Conservation (phyloP, 768 basidiomycete genomes). For the Vararia minispora region DNA sequence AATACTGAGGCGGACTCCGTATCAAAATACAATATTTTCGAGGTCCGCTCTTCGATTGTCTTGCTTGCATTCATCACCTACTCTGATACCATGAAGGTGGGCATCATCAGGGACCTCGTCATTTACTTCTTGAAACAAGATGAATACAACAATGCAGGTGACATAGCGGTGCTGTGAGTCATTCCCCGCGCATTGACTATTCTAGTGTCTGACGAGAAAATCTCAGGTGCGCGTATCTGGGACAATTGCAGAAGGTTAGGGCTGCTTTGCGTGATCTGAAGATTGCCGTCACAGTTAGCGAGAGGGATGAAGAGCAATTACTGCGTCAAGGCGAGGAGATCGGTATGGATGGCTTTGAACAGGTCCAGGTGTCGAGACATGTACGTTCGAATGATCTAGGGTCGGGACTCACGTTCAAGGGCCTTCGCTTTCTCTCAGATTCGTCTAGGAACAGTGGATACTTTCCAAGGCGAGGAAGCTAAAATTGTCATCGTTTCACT, state of each 20-base stretch:
- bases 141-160: slow-evolving; percentile 32
- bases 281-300: slow-evolving; percentile 58
- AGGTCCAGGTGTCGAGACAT: slow-evolving; percentile 38
- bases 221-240: slow-evolving; percentile 43
- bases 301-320: slow-evolving; percentile 53
- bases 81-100: slow-evolving; percentile 14
- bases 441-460: slow-evolving; percentile 63
- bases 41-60: slow-evolving; percentile 29
- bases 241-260: slow-evolving; percentile 35
- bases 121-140: slow-evolving; percentile 44
- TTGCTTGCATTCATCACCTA: neutral
- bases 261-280: slow-evolving; percentile 28
- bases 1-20: slow-evolving; percentile 49
- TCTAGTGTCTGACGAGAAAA: too few relatives aligned
- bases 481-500: slow-evolving; percentile 65
- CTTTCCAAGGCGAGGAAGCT: slow-evolving; percentile 69
- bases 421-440: slow-evolving; percentile 28
- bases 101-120: slow-evolving; percentile 42
- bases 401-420: neutral
- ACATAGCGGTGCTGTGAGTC: slow-evolving; percentile 45
- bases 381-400: slow-evolving; percentile 24
- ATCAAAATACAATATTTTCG: slow-evolving; percentile 57
- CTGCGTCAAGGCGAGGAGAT: slow-evolving; percentile 37
- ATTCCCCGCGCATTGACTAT: too few relatives aligned
- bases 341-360: slow-evolving; percentile 27